Evolutionary conservation across 495 filamentous ascomycete genomes (phyloP).

Genomic region (Staphylotrichum tortipilum): DNA sequence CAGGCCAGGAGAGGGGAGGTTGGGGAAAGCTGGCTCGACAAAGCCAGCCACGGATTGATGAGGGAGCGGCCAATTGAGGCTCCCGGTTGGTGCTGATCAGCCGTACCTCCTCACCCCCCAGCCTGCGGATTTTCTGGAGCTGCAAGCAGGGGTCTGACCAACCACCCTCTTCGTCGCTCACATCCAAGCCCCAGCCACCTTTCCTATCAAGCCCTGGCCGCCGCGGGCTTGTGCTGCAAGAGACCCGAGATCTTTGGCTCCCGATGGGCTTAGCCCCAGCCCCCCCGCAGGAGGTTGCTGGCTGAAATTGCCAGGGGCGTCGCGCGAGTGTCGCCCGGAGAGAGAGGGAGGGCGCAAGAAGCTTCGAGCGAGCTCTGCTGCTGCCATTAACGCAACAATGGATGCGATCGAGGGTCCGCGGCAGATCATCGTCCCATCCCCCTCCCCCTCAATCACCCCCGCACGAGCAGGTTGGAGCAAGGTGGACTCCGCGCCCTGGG

Average conservation of each 20-base stretch:
- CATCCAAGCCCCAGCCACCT: slow-evolving; percentile 12
- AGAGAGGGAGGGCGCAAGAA: no score
- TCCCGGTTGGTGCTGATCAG: slow-evolving; percentile 14
- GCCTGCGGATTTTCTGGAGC: slow-evolving; percentile 19
- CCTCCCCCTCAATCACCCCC: not conserved
- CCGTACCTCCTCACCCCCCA: slow-evolving; percentile 13
- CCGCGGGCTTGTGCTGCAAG: slow-evolving; percentile 13
- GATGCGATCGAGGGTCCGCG: no score
- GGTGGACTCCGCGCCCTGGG: not conserved
- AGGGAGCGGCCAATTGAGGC: slow-evolving; percentile 20
- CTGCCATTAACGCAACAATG: no score
- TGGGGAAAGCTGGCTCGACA: slow-evolving; percentile 13
- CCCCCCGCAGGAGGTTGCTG: not conserved
- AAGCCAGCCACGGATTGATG: not conserved
- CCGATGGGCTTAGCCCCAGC: slow-evolving; percentile 2
- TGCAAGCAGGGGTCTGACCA: slow-evolving; percentile 19
- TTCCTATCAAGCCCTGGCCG: slow-evolving; percentile 6
- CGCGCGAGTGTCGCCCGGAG: no score
- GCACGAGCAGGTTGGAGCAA: slow-evolving; percentile 8
- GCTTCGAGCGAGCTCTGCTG: not conserved
- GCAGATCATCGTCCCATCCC: no score
- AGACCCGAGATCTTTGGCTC: slow-evolving; percentile 14
- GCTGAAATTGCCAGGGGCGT: slow-evolving; percentile 5
- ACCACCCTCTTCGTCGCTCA: no score
- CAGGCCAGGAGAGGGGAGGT: slow-evolving; percentile 19